phyloP scores from a whole-genome alignment of 192 early-diverging fungal genomes.

The Mortierella hygrophila region DNA sequence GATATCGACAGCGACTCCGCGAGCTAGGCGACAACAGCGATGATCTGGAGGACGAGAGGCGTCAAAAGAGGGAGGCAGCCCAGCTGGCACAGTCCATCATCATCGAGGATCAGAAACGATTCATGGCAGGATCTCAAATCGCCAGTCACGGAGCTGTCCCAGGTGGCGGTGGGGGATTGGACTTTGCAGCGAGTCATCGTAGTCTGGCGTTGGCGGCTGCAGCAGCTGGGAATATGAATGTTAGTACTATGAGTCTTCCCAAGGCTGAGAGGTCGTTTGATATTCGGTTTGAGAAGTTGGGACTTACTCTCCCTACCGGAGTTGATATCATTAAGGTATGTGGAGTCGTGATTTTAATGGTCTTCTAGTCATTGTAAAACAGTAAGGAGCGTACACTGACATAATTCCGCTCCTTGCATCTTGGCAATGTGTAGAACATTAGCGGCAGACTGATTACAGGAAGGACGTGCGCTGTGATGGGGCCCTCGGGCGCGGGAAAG shows the following conservation, averaged over 20 bases:
- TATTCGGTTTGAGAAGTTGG: constrained; percentile 62
- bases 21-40: constrained; percentile 30
- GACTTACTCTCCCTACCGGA: constrained; percentile 51
- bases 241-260: constrained; percentile 43
- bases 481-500: constrained; percentile 72
- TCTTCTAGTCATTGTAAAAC: neutral
- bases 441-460: constrained; percentile 67
- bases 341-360: neutral
- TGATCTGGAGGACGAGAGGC: constrained; percentile 30
- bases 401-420: neutral
- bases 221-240: constrained; percentile 47
- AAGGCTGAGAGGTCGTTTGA: constrained; percentile 61
- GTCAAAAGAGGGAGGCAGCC: constrained; percentile 22
- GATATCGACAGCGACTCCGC: constrained; percentile 33
- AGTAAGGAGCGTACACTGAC: neutral
- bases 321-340: constrained; percentile 68
- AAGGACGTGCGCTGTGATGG: constrained; percentile 72
- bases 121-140: constrained; percentile 11
- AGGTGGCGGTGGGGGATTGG: constrained; percentile 6
- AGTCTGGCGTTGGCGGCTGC: constrained; percentile 34
- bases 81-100: constrained; percentile 40
- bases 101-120: constrained; percentile 15
- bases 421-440: constrained; percentile 54
- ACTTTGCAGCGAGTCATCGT: constrained; percentile 34
- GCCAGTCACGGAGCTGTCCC: neutral